phyloP scores from a whole-genome alignment of 2,329 filamentous ascomycete genomes.

The Fusarium subtropicale region DNA sequence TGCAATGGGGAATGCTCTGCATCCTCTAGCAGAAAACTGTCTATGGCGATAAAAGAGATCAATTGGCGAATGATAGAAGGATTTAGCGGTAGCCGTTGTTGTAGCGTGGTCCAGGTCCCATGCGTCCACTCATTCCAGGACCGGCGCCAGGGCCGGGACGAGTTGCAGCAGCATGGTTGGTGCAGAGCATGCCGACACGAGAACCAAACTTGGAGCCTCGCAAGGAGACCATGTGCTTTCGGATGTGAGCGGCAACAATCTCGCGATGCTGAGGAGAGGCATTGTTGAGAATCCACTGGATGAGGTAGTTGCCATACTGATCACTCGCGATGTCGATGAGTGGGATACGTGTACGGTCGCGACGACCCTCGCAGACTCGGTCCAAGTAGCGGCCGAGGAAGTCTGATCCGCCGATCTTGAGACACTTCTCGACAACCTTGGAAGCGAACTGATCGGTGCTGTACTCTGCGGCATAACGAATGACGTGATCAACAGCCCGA shows the following conservation, averaged over 20 bases:
- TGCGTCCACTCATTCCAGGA: constrained; percentile 68
- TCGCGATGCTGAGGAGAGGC: constrained; percentile 89
- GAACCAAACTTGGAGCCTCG: constrained; percentile 98
- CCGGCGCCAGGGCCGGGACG: constrained; percentile 87
- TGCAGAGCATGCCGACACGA: constrained; percentile 98
- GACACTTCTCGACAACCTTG: constrained; percentile 98
- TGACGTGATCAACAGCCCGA: constrained; percentile 94
- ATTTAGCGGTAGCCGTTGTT: constrained; percentile 67
- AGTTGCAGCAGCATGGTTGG: constrained; percentile 89
- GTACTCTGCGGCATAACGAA: constrained; percentile 93
- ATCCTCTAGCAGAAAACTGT: constrained; percentile 7
- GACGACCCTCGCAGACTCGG: constrained; percentile 90
- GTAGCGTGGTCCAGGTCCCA: constrained; percentile 69
- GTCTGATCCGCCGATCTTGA: constrained; percentile 93
- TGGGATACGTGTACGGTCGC: constrained; percentile 93
- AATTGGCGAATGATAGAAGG: neutral
- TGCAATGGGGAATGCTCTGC: constrained; percentile 9
- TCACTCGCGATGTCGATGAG: constrained; percentile 98
- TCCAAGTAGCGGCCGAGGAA: constrained; percentile 94
- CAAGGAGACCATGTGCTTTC: constrained; percentile 99
- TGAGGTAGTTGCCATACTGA: constrained; percentile 98
- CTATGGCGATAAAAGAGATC: constrained; percentile 1
- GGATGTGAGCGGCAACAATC: constrained; percentile 91
- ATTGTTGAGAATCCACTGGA: constrained; percentile 96
- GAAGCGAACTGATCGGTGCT: constrained; percentile 99